Conservation (phyloP, 305 asterid species). For the Fraxinus albicans region DNA sequence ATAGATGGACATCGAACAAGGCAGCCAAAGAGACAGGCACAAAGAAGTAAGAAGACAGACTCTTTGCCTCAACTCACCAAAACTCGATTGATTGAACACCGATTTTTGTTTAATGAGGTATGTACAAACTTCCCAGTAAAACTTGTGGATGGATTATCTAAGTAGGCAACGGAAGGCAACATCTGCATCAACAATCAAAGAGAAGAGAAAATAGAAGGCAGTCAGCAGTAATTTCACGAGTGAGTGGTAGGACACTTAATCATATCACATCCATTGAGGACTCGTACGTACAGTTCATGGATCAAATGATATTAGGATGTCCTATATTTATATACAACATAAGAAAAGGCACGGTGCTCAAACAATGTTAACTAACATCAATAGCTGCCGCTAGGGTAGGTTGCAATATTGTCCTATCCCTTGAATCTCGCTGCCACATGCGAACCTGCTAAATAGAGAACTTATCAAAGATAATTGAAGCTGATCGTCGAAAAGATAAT, state of each 20-base stretch:
- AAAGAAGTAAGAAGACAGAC: constrained; percentile 20
- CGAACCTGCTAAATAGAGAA: constrained; percentile 58
- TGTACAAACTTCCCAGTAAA: constrained; percentile 95
- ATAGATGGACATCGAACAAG: neutral
- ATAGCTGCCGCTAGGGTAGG: constrained; percentile 93
- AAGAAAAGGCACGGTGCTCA: constrained; percentile 7
- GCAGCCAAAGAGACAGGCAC: neutral
- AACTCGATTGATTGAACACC: constrained; percentile 90
- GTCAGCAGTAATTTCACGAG: constrained; percentile 15
- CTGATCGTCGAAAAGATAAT: neutral
- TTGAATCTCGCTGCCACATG: constrained; percentile 92
- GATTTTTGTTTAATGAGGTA: constrained; percentile 91
- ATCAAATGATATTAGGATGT: constrained; percentile 10
- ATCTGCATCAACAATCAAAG: constrained; percentile 57
- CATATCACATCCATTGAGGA: constrained; percentile 3
- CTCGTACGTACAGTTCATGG: neutral
- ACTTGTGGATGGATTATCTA: constrained; percentile 91
- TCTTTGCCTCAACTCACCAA: constrained; percentile 58
- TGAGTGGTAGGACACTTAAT: neutral
- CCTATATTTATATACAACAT: constrained; percentile 11
- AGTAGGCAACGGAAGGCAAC: constrained; percentile 78
- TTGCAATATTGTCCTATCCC: constrained; percentile 89
- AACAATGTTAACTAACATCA: constrained; percentile 61
- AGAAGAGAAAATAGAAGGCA: constrained; percentile 8
- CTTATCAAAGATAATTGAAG: neutral